Evolutionary conservation across 768 basidiomycete genomes (phyloP).

Genomic region (Mycena crocata): DNA sequence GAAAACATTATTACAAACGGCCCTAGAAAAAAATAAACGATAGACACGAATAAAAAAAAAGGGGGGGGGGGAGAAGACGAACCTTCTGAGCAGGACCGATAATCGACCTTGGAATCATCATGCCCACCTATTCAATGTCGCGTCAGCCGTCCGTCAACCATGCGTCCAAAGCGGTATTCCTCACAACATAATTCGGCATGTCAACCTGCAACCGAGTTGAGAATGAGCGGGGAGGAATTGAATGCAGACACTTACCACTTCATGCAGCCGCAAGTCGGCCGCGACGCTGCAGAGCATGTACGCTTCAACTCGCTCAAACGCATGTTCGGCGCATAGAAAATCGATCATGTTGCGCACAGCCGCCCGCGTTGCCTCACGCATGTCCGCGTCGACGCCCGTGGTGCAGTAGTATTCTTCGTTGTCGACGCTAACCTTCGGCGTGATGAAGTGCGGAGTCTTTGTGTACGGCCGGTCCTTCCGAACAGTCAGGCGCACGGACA

Average conservation of each 20-base stretch:
- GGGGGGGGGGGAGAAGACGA: background rate
- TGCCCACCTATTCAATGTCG: conserved; percentile 24
- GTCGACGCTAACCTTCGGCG: conserved; percentile 40
- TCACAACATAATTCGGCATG: conserved; percentile 74
- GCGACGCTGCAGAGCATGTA: conserved; percentile 74
- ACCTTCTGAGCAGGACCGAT: conserved; percentile 5
- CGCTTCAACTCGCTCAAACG: conserved; percentile 58
- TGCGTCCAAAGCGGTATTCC: background rate
- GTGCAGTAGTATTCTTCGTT: conserved; percentile 65
- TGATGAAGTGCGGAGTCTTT: conserved; percentile 67
- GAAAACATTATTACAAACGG: background rate
- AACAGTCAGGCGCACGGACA: conserved; percentile 65
- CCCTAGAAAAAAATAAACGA: background rate
- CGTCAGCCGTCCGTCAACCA: background rate
- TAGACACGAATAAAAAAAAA: too few species aligned
- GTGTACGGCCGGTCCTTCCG: conserved; percentile 68
- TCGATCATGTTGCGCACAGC: conserved; percentile 71
- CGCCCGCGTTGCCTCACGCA: conserved; percentile 64
- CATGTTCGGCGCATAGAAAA: conserved; percentile 57
- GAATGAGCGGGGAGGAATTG: background rate
- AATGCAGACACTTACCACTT: conserved; percentile 58
- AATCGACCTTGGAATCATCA: conserved; percentile 38
- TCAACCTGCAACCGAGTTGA: conserved; percentile 55
- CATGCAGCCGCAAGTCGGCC: conserved; percentile 69
- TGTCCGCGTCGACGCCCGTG: conserved; percentile 67